Percentiles rank a stretch among this genome's conserved stretches.
phyloP scores from a whole-genome alignment of 768 basidiomycete species.

The Agrocybe pediades region DNA sequence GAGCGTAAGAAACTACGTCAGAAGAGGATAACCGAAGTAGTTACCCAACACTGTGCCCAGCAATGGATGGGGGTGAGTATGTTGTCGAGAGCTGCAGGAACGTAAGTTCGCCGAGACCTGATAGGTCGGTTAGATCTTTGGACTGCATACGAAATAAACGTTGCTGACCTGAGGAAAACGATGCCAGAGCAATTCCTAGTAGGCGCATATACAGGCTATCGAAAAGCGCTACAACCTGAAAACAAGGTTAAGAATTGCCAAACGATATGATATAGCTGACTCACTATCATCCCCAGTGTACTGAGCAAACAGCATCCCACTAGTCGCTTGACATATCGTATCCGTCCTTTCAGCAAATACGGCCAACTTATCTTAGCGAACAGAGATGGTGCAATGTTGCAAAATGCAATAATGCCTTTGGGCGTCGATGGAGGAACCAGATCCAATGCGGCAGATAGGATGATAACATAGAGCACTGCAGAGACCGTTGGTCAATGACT shows the following conservation, averaged over 20 bases:
- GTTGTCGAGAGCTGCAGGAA: slow-evolving; percentile 92
- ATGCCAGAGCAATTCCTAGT: slow-evolving; percentile 58
- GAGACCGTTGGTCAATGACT: neutral
- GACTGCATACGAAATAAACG: neutral
- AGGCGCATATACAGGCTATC: slow-evolving; percentile 68
- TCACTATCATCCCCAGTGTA: slow-evolving; percentile 84
- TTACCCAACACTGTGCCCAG: slow-evolving; percentile 82
- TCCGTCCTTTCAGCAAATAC: slow-evolving; percentile 82
- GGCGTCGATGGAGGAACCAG: slow-evolving; percentile 90
- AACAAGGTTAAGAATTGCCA: neutral
- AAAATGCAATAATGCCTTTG: slow-evolving; percentile 93
- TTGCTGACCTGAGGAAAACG: slow-evolving; percentile 76
- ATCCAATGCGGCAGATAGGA: slow-evolving; percentile 94
- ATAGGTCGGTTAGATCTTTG: slow-evolving; percentile 1
- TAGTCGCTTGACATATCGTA: slow-evolving; percentile 78
- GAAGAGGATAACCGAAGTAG: slow-evolving; percentile 18
- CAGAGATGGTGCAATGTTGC: slow-evolving; percentile 90
- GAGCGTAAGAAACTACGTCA: neutral
- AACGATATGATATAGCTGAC: slow-evolving; percentile 24
- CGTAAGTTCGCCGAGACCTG: slow-evolving; percentile 91
- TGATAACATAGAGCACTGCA: slow-evolving; percentile 91
- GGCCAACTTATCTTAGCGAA: slow-evolving; percentile 91
- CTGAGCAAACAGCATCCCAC: slow-evolving; percentile 75
- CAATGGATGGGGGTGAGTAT: slow-evolving; percentile 65
- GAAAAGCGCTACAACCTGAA: slow-evolving; percentile 77